Evolutionary conservation across 169 alveolate species (phyloP).

Genomic region (Plasmodium chabaudi): DNA sequence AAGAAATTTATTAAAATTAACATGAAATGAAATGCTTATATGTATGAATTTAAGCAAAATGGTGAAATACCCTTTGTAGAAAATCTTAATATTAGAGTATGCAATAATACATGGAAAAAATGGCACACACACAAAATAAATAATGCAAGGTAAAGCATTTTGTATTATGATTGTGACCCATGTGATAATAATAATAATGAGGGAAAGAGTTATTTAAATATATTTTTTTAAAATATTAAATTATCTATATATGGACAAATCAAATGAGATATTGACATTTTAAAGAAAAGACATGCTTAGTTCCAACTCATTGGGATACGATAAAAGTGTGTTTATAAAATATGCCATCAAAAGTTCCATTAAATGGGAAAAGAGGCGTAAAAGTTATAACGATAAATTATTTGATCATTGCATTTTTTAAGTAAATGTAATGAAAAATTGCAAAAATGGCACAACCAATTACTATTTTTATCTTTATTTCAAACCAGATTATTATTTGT

Average conservation of each 20-base stretch:
- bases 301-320: too few species aligned
- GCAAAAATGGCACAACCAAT: too few species aligned
- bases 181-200: not conserved
- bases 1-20: too few species aligned
- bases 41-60: too few species aligned
- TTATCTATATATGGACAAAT: constrained; percentile 1
- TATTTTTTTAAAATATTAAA: constrained; percentile 21
- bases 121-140: not conserved
- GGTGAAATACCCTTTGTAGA: too few species aligned
- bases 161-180: constrained; percentile 25
- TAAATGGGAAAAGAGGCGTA: constrained; percentile 1
- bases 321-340: not conserved
- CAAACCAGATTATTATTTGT: constrained; percentile 25
- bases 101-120: not conserved
- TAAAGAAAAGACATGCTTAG: not conserved
- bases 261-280: not conserved
- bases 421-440: not conserved
- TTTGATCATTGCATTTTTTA: constrained; percentile 43
- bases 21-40: too few species aligned
- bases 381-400: not conserved
- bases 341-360: not conserved
- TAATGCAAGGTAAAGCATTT: not conserved
- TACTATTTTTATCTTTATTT: constrained; percentile 21
- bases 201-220: constrained; percentile 6
- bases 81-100: not conserved